phyloP scores from a whole-genome alignment of 495 filamentous ascomycete species.

The Xylaria bambusicola region DNA sequence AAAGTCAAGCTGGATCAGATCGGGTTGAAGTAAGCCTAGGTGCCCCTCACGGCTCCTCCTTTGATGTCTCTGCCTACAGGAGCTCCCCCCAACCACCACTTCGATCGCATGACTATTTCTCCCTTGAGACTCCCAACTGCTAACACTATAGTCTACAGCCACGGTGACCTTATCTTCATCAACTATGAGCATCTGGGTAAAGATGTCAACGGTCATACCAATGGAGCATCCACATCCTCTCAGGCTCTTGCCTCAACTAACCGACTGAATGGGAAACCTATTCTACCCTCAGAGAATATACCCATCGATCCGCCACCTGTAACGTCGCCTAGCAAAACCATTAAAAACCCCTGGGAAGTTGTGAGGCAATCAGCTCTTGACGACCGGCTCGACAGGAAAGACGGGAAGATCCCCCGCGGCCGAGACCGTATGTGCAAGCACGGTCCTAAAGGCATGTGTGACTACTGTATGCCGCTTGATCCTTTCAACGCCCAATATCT shows the following conservation, averaged over 20 bases:
- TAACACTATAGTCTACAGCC: no score
- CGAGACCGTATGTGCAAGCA: slow-evolving; percentile 94
- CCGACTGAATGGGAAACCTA: slow-evolving; percentile 76
- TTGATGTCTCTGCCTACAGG: no score
- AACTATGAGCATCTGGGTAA: slow-evolving; percentile 62
- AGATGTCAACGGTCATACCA: slow-evolving; percentile 31
- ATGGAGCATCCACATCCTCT: slow-evolving; percentile 40
- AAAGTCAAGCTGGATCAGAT: slow-evolving; percentile 68
- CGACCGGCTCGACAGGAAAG: slow-evolving; percentile 78
- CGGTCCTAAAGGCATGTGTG: slow-evolving; percentile 96
- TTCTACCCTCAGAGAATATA: slow-evolving; percentile 66
- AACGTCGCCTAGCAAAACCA: slow-evolving; percentile 59
- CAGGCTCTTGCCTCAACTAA: slow-evolving; percentile 48
- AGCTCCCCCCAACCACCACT: no score
- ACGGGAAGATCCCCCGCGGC: slow-evolving; percentile 86
- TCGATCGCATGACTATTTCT: not conserved
- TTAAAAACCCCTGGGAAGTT: slow-evolving; percentile 91
- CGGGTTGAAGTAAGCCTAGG: slow-evolving; percentile 63
- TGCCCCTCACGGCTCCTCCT: no score
- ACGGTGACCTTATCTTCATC: slow-evolving; percentile 88
- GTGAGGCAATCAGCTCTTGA: slow-evolving; percentile 86
- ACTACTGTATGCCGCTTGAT: slow-evolving; percentile 98
- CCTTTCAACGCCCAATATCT: slow-evolving; percentile 88
- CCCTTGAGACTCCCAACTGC: no score
- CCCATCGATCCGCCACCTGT: slow-evolving; percentile 61